Base-by-base conservation (phyloP, 306 rosid species). In the Lathyrus oleraceus region DNA sequence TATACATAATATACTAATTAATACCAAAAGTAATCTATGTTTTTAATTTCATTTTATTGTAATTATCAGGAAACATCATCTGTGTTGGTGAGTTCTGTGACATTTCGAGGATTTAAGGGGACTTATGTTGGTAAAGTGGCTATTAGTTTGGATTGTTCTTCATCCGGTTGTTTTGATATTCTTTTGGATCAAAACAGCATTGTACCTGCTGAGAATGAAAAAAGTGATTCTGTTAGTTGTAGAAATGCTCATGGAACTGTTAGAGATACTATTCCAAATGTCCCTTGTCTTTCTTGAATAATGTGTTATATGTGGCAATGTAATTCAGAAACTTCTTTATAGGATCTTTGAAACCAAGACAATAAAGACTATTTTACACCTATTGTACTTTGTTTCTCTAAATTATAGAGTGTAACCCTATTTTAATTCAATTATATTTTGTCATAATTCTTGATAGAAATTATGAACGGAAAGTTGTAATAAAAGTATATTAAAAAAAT, bases 61-160 rank as follows among this genome's bases (percentile, higher is more conserved):
- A 60, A 60, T 61, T 36, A 10, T 61, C 1, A 39, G 36, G 9
- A 0, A 0, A 10, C n/a, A 20, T 36, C 19, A 20, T 36, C 27
- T 12, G 74, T 70, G 16, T 0, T 17, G 14, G 80, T 84, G 20
- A 78, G 78, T 12, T 65, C 72, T 1, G 80, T 81, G n/a, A 81
- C 76, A 19, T 84, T 39, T 48, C 63, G 53, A 0, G 43, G 54
- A 6, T 36, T 84, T 39, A 6, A 15, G 0, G 88, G 88, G 45
- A 81, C 81, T 19, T 72, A 72, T 0, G 52, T 5, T 1, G 8
- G 12, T 5, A 75, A 78, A 1, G 2, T 61, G 0, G 81, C 83
- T 5, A 72, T 84, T 16, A 9, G 8, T 1, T 52, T 81, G 0
- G 10, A 32, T 1, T 84, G 88, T 2, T 16, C 59, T 2, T 3